Conservation (phyloP, 257 asterid genomes). For the Petunia axillaris region DNA sequence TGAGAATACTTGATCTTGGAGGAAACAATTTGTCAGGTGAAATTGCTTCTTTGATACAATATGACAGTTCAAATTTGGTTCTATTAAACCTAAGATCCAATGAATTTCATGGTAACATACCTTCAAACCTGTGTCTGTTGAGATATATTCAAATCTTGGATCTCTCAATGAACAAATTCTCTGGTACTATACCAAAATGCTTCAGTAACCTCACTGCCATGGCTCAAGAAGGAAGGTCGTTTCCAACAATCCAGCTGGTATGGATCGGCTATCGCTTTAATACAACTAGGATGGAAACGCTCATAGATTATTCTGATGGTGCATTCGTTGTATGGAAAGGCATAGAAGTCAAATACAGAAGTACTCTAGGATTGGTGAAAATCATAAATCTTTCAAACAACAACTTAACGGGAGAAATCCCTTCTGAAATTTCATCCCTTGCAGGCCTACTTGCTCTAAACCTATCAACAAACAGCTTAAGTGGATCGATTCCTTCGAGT, state of each 20-base stretch:
- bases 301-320: too few species aligned
- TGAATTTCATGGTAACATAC: slow-evolving; percentile 26
- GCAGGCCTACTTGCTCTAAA: slow-evolving; percentile 24
- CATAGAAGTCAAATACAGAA: too few species aligned
- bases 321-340: too few species aligned
- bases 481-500: slow-evolving; percentile 15
- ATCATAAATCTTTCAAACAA: too few species aligned
- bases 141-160: slow-evolving; percentile 29
- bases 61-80: neutral
- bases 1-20: slow-evolving; percentile 21
- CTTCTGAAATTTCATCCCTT: slow-evolving; percentile 22
- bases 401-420: neutral
- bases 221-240: neutral
- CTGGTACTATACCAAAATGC: slow-evolving; percentile 27
- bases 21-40: slow-evolving; percentile 23
- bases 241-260: neutral
- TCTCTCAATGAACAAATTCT: slow-evolving; percentile 31
- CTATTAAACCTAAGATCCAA: slow-evolving; percentile 37
- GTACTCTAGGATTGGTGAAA: too few species aligned
- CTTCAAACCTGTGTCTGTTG: slow-evolving; percentile 22
- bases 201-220: slow-evolving; percentile 21
- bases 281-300: too few species aligned
- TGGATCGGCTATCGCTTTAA: too few species aligned
- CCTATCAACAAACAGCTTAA: slow-evolving; percentile 28
- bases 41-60: slow-evolving; percentile 39